Evolutionary conservation across 2,329 filamentous ascomycete species (phyloP), one percentile per base, ranked within the genome.

Genomic region (Cucurbitaria berberidis): DNA sequence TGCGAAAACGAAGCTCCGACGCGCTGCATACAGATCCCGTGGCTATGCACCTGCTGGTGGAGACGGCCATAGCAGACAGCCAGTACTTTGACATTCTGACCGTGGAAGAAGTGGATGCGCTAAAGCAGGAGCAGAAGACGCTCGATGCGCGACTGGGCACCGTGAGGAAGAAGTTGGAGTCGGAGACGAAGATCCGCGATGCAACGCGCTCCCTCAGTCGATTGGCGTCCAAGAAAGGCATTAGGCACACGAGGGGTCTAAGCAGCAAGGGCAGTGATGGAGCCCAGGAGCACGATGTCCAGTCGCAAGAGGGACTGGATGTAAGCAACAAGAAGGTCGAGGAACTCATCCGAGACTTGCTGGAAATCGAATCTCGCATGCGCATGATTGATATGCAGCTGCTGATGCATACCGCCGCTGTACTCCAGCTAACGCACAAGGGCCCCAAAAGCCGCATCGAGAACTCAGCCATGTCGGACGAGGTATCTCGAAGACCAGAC

Each of bases 161-260:
- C 32, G 87, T 91, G 18, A 86, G 88, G 62, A 85, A 91, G 55
- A 96, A 93, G 75, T 82, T 99, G 32, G 87, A 88, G 27, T 86
- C 98, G 40, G 95, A 99, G 74, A 89, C 87, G 48, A 99, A 98
- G 78, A 91, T 97, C 66, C 89, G 92, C 65, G 93, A 98, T 81
- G 95, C 95, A 1, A 91, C 95, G 10, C 85, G 89, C 60, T 96
- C 92, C 35, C 87, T 99, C 76, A 88, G 88, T 53, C 88, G 89
- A 65, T 81, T 99, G 26, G 91, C 96, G 70, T 85, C 85, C 8
- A 82, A 86, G n/a, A 81, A 82, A 57, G 59, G 59, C 16, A 68
- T 64, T 43, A 66, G 67, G 53, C 82, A 75, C 71, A 82, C 73
- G 75, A 87, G 78, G 52, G 77, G 76, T 46, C 75, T 83, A 38